A percentile compares a stretch with the other conserved stretches of the same genome.
Conservation (phyloP, 805 yeast genomes). For the Candida loeiensis region DNA sequence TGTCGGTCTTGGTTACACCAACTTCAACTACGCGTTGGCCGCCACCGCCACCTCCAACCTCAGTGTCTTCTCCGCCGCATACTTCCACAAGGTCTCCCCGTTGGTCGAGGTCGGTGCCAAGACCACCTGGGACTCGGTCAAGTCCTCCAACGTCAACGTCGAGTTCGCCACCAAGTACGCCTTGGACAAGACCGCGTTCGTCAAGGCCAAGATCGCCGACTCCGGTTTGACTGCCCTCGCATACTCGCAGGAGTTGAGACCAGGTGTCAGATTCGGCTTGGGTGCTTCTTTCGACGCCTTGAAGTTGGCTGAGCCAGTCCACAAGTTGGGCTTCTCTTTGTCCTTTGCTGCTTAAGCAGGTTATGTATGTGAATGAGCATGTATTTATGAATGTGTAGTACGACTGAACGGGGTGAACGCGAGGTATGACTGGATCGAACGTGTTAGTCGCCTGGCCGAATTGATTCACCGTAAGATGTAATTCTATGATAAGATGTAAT, state of each 20-base stretch:
- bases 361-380: conserved; percentile 5
- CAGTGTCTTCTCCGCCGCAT: conserved; percentile 87
- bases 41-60: conserved; percentile 82
- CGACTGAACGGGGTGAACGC: too few relatives aligned
- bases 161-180: conserved; percentile 95
- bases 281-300: conserved; percentile 97
- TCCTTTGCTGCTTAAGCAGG: conserved; percentile 76
- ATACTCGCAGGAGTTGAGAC: conserved; percentile 91
- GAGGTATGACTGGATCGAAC: too few relatives aligned
- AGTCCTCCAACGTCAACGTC: conserved; percentile 77
- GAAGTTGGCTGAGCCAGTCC: conserved; percentile 93
- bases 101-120: conserved; percentile 95
- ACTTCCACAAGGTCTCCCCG: conserved; percentile 93
- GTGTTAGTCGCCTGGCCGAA: too few relatives aligned
- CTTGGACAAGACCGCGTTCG: conserved; percentile 82
- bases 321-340: conserved; percentile 94
- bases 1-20: conserved; percentile 89
- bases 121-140: conserved; percentile 90
- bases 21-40: conserved; percentile 81
- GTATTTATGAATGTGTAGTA: conserved; percentile 4
- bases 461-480: too few relatives aligned
- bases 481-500: too few relatives aligned
- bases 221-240: conserved; percentile 91
- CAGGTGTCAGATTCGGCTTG: conserved; percentile 94
- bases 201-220: conserved; percentile 96